These are phyloP conservation scores for Cunninghamia lanceolata DNA, from an alignment of 75 land plant species.

Conservation along the genomic window DNA sequence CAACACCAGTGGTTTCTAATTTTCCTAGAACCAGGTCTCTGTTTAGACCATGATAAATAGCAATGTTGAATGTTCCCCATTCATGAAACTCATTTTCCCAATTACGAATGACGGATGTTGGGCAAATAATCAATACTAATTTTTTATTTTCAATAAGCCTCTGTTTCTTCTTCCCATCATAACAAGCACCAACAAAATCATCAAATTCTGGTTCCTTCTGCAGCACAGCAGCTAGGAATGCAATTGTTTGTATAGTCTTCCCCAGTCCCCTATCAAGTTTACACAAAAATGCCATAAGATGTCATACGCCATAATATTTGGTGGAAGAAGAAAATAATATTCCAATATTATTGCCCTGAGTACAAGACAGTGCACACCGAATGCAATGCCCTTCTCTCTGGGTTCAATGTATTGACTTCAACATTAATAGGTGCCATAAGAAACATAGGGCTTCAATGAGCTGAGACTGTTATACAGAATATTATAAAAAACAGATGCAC, in stretches of 20 bases:
- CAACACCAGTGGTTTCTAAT: constrained; percentile 46
- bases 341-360: neutral
- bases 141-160: constrained; percentile 23
- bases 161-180: neutral
- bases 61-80: constrained; percentile 76
- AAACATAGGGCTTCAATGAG: neutral
- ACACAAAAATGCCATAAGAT: neutral
- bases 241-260: constrained; percentile 93
- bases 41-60: constrained; percentile 78
- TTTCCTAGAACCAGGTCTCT: constrained; percentile 80
- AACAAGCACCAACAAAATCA: neutral
- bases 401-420: neutral
- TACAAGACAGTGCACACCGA: neutral
- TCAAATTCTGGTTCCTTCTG: constrained; percentile 40
- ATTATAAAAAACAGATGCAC: neutral
- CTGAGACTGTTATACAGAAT: neutral
- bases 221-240: constrained; percentile 80
- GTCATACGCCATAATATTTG: neutral
- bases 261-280: constrained; percentile 78
- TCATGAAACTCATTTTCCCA: constrained; percentile 93
- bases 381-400: neutral
- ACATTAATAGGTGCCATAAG: neutral
- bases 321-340: neutral
- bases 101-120: constrained; percentile 86
- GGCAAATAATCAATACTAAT: constrained; percentile 68